Conservation (phyloP, 306 rosid species). For the Cucurbita moschata region DNA sequence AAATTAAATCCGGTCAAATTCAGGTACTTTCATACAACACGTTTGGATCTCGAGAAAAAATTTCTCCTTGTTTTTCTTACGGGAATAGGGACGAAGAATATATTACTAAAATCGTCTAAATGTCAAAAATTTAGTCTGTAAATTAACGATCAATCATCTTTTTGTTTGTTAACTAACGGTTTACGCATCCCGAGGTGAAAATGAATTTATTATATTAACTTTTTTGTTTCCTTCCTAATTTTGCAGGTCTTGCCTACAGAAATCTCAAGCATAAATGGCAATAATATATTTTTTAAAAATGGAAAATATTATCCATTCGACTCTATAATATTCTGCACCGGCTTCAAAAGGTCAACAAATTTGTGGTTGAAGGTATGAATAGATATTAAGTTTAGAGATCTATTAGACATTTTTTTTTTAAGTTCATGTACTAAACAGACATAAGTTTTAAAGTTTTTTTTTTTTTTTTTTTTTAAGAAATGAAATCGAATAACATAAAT, state of each 20-base stretch:
- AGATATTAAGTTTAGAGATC: too few species aligned
- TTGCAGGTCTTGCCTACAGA: slow-evolving; percentile 33
- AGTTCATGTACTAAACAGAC: too few species aligned
- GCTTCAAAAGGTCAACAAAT: slow-evolving; percentile 54
- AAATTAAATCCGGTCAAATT: slow-evolving; percentile 39
- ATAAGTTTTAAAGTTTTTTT: too few species aligned
- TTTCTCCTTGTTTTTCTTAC: too few species aligned
- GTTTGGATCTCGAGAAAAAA: too few species aligned
- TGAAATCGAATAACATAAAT: not conserved
- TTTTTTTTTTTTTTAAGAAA: too few species aligned
- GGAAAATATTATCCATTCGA: slow-evolving; percentile 39
- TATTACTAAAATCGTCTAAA: too few species aligned
- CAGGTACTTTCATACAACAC: slow-evolving; percentile 20
- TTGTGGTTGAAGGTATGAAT: slow-evolving; percentile 55
- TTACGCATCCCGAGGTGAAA: not conserved
- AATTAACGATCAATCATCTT: too few species aligned
- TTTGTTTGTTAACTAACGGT: too few species aligned
- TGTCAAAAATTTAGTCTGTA: too few species aligned
- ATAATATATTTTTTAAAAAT: slow-evolving; percentile 25
- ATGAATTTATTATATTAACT: not conserved
- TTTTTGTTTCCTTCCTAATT: not conserved
- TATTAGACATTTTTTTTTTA: too few species aligned
- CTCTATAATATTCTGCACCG: slow-evolving; percentile 58
- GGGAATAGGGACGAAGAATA: too few species aligned
- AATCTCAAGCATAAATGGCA: slow-evolving; percentile 30